phyloP scores from a whole-genome alignment of 345 rosid genomes.

The Jatropha curcas region DNA sequence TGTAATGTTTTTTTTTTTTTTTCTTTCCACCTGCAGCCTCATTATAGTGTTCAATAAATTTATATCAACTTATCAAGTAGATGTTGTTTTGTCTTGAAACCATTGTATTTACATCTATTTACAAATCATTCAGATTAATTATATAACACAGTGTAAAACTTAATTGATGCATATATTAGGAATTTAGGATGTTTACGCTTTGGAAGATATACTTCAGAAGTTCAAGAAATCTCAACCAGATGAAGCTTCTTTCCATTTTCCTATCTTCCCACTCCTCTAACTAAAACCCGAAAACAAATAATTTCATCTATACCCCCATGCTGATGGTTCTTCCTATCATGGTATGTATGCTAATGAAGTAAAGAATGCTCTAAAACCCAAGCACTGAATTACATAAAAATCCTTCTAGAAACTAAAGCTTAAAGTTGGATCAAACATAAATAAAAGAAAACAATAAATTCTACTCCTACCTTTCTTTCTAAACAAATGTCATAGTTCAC shows the following conservation, averaged over 20 bases:
- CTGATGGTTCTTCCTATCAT: not conserved
- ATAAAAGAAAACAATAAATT: not conserved
- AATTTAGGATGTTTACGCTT: no score
- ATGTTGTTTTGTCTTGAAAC: not conserved
- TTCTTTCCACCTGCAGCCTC: not conserved
- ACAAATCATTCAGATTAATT: not conserved
- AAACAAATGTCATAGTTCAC: not conserved
- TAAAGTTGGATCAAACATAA: not conserved
- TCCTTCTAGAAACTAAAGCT: not conserved
- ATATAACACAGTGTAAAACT: not conserved
- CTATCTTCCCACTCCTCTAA: not conserved
- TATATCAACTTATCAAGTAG: not conserved
- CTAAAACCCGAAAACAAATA: not conserved
- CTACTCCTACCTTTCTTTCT: not conserved
- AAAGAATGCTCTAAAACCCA: not conserved
- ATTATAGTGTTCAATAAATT: not conserved
- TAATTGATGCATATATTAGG: not conserved
- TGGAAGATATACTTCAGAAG: not conserved
- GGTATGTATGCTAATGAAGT: not conserved
- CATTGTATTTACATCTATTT: not conserved
- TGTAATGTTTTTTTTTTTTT: not conserved
- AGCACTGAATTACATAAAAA: not conserved
- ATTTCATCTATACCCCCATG: not conserved
- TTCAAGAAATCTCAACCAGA: not conserved
- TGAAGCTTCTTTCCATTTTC: not conserved